These are phyloP conservation scores for Carex arenaria DNA, from an alignment of 202 grass and related monocot species.

Conservation along the genomic window DNA sequence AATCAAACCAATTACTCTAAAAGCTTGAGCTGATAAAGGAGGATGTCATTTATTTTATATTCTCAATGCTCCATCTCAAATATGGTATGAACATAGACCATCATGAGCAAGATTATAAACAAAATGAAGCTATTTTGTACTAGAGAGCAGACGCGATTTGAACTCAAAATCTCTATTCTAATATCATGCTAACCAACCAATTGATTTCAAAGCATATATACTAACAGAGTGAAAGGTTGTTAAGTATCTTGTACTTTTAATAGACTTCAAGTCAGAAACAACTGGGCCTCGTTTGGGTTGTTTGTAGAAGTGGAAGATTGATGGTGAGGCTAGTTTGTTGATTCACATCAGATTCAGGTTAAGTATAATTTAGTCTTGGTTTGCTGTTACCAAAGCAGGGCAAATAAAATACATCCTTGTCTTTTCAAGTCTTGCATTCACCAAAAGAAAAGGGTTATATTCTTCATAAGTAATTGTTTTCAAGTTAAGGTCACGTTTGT, in stretches of 20 bases:
- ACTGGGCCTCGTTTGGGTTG: neutral
- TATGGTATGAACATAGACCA: neutral
- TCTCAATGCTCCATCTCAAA: neutral
- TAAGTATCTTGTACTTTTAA: no score
- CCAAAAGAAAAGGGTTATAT: neutral
- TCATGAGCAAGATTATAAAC: neutral
- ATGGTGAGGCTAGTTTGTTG: neutral
- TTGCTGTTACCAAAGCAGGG: neutral
- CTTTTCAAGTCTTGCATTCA: neutral
- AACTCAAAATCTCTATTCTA: neutral
- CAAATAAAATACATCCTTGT: neutral
- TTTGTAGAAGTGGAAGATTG: neutral
- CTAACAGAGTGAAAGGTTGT: neutral
- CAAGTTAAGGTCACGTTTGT: neutral
- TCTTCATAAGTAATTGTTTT: neutral
- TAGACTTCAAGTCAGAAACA: neutral
- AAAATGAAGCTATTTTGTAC: conserved; percentile 8
- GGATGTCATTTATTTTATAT: neutral
- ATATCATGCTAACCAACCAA: neutral
- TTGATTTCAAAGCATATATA: neutral
- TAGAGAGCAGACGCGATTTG: neutral
- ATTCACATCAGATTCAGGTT: neutral
- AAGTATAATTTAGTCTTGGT: neutral
- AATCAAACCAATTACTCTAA: conserved; percentile 25
- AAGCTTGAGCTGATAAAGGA: neutral